Evolutionary conservation across 257 asterid genomes (phyloP).

Genomic region (Nicotiana sylvestris): DNA sequence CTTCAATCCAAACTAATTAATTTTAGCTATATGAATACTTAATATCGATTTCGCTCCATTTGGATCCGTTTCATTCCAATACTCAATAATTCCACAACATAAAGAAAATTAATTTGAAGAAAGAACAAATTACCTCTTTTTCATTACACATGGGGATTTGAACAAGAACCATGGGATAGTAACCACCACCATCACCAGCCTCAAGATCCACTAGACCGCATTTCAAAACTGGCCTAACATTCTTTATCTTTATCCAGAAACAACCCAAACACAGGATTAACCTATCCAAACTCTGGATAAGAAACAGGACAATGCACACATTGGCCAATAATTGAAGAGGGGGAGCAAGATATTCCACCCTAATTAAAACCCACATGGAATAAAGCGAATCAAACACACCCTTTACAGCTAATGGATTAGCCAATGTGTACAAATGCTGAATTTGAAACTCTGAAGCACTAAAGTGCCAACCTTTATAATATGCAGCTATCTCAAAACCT

Average conservation of each 20-base stretch:
- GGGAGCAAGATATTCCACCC: conserved; percentile 90
- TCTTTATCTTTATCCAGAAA: conserved; percentile 60
- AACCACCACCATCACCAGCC: conserved; percentile 55
- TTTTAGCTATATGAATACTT: neutral
- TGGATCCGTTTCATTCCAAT: neutral
- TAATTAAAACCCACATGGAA: conserved; percentile 65
- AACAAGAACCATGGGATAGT: conserved; percentile 91
- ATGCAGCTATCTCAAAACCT: conserved; percentile 69
- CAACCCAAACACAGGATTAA: conserved; percentile 77
- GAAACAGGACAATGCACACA: conserved; percentile 66
- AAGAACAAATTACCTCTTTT: conserved; percentile 54
- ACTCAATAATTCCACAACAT: neutral
- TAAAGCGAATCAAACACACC: conserved; percentile 58
- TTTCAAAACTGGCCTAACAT: conserved; percentile 65
- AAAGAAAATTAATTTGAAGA: neutral
- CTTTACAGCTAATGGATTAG: conserved; percentile 45
- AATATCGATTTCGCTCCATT: neutral
- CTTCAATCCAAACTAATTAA: neutral
- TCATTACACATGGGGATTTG: conserved; percentile 99
- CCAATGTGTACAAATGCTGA: conserved; percentile 36
- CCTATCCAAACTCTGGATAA: conserved; percentile 85
- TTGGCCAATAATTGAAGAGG: conserved; percentile 65
- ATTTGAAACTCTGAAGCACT: conserved; percentile 56
- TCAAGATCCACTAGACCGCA: conserved; percentile 54
- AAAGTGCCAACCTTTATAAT: conserved; percentile 82